phyloP scores from a whole-genome alignment of 257 asterid species.

The Gentiana straminea region DNA sequence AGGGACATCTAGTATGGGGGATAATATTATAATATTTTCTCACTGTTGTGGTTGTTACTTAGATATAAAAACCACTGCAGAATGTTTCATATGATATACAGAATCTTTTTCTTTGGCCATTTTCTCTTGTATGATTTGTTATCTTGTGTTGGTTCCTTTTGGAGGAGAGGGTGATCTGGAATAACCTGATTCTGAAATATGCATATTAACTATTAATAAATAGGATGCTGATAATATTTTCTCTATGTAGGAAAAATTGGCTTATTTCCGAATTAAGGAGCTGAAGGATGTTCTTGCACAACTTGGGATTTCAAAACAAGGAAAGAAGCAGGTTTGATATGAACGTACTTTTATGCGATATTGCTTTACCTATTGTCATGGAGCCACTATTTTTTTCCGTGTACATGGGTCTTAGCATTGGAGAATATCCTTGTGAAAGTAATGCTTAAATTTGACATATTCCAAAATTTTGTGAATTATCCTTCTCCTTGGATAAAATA shows the following conservation, averaged over 20 bases:
- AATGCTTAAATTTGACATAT: too few relatives aligned
- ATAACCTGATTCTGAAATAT: not conserved
- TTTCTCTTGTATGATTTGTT: not conserved
- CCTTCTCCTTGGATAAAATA: too few relatives aligned
- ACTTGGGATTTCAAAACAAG: conserved; percentile 87
- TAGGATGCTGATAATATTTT: not conserved
- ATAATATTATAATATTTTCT: not conserved
- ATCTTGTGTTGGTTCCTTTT: not conserved
- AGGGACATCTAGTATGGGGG: not conserved
- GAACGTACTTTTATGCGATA: not conserved
- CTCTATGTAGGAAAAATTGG: conserved; percentile 65
- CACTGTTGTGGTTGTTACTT: not conserved
- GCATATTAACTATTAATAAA: not conserved
- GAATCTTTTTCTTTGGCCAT: not conserved
- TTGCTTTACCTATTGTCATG: not conserved
- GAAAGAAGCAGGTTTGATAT: conserved; percentile 87
- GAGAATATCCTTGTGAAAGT: too few relatives aligned
- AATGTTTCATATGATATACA: not conserved
- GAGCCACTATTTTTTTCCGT: not conserved
- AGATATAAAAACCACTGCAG: not conserved
- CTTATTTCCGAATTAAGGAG: conserved; percentile 91
- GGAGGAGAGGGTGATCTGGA: too few relatives aligned
- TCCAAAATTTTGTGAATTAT: too few relatives aligned
- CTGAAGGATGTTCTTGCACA: conserved; percentile 94
- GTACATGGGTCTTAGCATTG: not conserved